phyloP scores from a whole-genome alignment of 2,329 filamentous ascomycete species.

The Diaporthe australafricana region DNA sequence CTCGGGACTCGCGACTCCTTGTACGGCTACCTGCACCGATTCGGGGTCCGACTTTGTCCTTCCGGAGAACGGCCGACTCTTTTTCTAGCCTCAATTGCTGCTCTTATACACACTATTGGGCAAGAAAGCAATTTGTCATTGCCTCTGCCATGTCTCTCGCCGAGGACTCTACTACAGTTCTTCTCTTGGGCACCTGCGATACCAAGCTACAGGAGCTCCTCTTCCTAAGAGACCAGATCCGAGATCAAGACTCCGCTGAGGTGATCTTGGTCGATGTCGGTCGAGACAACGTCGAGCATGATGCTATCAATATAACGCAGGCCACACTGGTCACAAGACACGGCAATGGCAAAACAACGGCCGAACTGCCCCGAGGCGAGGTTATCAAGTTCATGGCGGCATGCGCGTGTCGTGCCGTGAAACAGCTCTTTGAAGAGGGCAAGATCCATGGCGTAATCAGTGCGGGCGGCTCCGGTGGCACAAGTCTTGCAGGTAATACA shows the following conservation, averaged over 20 bases:
- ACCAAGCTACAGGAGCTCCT: conserved; percentile 71
- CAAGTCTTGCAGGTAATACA: conserved; percentile 24
- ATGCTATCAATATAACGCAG: conserved; percentile 60
- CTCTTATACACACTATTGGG: background rate
- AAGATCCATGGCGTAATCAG: conserved; percentile 67
- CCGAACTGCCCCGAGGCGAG: conserved; percentile 60
- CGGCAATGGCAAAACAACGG: conserved; percentile 46
- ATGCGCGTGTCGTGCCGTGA: conserved; percentile 57
- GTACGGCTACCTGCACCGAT: too few relatives aligned
- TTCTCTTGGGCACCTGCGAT: conserved; percentile 72
- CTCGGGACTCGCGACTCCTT: background rate
- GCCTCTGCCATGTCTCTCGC: conserved; percentile 3
- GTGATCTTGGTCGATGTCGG: conserved; percentile 58
- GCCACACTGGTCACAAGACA: conserved; percentile 52
- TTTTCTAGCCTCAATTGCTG: background rate
- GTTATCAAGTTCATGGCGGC: conserved; percentile 67
- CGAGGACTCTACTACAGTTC: conserved; percentile 52
- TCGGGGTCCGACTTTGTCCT: background rate
- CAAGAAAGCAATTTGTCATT: background rate
- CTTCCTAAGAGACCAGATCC: conserved; percentile 62
- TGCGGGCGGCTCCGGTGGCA: conserved; percentile 65
- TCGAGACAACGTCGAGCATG: conserved; percentile 52
- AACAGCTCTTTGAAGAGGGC: conserved; percentile 49
- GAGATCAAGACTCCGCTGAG: conserved; percentile 39
- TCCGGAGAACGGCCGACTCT: background rate